Evolutionary conservation across 768 basidiomycete genomes (phyloP).

Genomic region (Rhodotorula sphaerocarpa): DNA sequence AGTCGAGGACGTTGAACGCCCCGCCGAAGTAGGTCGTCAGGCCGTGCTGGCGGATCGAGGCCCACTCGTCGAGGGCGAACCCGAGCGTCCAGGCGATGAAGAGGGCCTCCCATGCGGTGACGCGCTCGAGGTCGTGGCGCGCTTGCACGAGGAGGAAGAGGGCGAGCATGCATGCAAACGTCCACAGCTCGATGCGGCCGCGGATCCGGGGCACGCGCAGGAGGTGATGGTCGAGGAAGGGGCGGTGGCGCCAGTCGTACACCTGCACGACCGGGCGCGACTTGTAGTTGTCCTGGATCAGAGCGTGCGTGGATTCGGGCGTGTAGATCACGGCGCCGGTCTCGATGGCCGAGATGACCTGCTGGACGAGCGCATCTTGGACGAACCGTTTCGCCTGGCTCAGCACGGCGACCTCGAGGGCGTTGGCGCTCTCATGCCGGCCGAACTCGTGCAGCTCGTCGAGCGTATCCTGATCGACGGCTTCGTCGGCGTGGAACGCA

Average conservation of each 20-base stretch:
- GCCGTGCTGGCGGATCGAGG: slow-evolving; percentile 30
- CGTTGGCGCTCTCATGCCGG: slow-evolving; percentile 19
- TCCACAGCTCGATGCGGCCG: slow-evolving; percentile 26
- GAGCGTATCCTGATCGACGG: slow-evolving; percentile 54
- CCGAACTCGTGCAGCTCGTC: slow-evolving; percentile 50
- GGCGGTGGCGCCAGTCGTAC: slow-evolving; percentile 50
- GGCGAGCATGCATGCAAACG: slow-evolving; percentile 32
- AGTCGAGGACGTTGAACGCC: slow-evolving; percentile 29
- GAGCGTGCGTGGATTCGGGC: slow-evolving; percentile 46
- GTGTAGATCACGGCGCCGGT: slow-evolving; percentile 50
- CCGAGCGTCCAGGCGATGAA: slow-evolving; percentile 35
- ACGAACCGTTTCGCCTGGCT: slow-evolving; percentile 77
- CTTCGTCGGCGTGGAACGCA: slow-evolving; percentile 58
- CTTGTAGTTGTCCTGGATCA: slow-evolving; percentile 87
- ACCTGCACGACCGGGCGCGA: slow-evolving; percentile 58
- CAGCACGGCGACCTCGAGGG: slow-evolving; percentile 62
- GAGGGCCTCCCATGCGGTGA: slow-evolving; percentile 28
- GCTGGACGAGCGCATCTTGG: slow-evolving; percentile 71
- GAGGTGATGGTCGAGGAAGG: slow-evolving; percentile 41
- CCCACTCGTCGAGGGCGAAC: slow-evolving; percentile 37
- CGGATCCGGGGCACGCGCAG: slow-evolving; percentile 37
- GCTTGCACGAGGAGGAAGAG: slow-evolving; percentile 29
- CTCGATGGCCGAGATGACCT: slow-evolving; percentile 79
- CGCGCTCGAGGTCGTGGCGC: slow-evolving; percentile 6
- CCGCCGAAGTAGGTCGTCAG: slow-evolving; percentile 12